A percentile compares a stretch with the other conserved stretches of the same genome.
These are phyloP conservation scores for Sarocladium brachiariae DNA, from an alignment of 2,329 filamentous ascomycete species.

Conservation along the genomic window DNA sequence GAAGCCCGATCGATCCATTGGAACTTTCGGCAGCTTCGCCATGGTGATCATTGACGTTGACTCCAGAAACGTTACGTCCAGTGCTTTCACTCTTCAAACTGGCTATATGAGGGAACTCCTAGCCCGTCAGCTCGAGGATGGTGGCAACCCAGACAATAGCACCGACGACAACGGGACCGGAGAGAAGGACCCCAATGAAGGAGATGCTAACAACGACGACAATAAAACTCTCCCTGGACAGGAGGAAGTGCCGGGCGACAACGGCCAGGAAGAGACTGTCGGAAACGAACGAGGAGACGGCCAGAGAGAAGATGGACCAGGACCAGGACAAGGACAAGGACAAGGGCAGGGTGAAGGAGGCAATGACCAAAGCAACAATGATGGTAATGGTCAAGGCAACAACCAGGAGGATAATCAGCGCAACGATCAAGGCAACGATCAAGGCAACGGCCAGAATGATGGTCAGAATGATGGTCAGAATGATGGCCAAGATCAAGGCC, in stretches of 20 bases:
- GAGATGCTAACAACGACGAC: not conserved
- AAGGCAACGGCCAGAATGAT: too few species aligned
- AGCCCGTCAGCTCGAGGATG: not conserved
- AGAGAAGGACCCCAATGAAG: not conserved
- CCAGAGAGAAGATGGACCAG: not conserved
- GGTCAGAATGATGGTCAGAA: too few species aligned
- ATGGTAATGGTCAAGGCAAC: not conserved
- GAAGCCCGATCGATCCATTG: constrained; percentile 16
- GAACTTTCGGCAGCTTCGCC: constrained; percentile 16
- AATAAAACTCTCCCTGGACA: not conserved
- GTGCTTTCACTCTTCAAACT: constrained; percentile 8
- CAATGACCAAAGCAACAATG: not conserved
- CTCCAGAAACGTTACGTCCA: not conserved
- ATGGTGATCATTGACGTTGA: constrained; percentile 18
- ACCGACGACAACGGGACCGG: not conserved
- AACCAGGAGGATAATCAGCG: not conserved
- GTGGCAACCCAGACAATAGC: not conserved
- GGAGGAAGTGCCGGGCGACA: constrained; percentile 10
- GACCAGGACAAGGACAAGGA: not conserved
- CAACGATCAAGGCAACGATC: not conserved
- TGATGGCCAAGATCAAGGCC: too few species aligned
- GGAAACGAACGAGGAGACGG: too few species aligned
- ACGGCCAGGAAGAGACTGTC: not conserved
- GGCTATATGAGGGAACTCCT: not conserved
- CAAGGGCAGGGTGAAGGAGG: too few species aligned